Base-by-base conservation (phyloP, 2,329 filamentous ascomycete genomes). In the Claviceps capensis region DNA sequence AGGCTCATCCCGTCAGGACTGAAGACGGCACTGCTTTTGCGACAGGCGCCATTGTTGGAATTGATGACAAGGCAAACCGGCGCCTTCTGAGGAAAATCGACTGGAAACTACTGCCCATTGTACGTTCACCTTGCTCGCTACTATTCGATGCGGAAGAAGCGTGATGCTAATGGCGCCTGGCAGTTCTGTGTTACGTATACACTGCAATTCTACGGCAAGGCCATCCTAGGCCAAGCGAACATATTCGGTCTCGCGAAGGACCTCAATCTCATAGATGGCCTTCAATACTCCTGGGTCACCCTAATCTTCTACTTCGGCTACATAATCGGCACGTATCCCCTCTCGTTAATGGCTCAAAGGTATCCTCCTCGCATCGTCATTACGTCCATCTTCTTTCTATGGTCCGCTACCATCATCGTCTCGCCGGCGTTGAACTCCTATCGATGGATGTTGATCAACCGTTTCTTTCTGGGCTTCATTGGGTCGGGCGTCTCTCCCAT, bases 401-500 rank as follows among this genome's bases (percentile, higher is more conserved):
- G 66, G 66, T 63, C 62, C 0, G 44, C 59, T 6, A 58, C 67
- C 6, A 59, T 67, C 3, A 54, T 66, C 13, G 3, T 5, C 16
- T 17, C 44, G 23, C 16, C 44, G 7, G 26, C 16, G 7, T 34
- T 17, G 16, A 46, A 54, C 11, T 61, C 60, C 6, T 66, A 62
- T 48, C 55, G 56, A 0, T 66, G 64, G 0, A 60, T 70, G 37
- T 62, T 67, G 40, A 60, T 58, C 0, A 63, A 64, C 3, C 56
- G 68, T 0, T 70, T 71, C 57, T 64, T 69, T 40, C 58, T 70
- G 2, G 68, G 67, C 2, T 52, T 67, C 4, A 61, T 68, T 19
- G 68, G 70, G 53, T 62, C 55, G 16, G 63, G 57, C 47, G 61
- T 62, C 22, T 65, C 56, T 47, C 67, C 56, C 48, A 66, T 61